A percentile compares a stretch with the other conserved stretches of the same genome.
Conservation (phyloP, 2,329 filamentous ascomycete genomes). For the Fusarium sarcochroum region DNA sequence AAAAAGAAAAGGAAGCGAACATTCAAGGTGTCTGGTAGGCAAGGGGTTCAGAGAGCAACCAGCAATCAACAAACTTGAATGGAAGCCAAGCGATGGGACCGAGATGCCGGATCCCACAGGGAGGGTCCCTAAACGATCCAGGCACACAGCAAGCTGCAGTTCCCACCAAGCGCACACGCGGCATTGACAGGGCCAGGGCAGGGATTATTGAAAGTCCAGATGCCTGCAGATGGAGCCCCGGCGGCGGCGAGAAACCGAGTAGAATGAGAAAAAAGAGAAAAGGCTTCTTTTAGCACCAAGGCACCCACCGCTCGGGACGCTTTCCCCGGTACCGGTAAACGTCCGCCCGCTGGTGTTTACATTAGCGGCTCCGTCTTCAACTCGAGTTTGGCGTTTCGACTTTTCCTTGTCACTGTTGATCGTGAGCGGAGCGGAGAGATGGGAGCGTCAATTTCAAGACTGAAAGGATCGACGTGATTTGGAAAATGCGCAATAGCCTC, state of each 20-base stretch:
- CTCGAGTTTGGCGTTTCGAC: constrained; percentile 8
- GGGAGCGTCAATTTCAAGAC: not conserved
- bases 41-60: constrained; percentile 9
- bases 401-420: not conserved
- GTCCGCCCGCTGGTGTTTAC: constrained; percentile 29
- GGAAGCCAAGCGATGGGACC: constrained; percentile 34
- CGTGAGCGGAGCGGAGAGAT: constrained; percentile 1
- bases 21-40: not conserved
- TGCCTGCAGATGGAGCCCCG: constrained; percentile 32
- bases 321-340: constrained; percentile 37
- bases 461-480: not conserved
- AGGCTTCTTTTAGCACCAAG: constrained; percentile 13
- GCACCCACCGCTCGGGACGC: constrained; percentile 27
- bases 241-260: constrained; percentile 22
- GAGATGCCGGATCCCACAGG: constrained; percentile 20
- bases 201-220: constrained; percentile 15
- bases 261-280: constrained; percentile 7
- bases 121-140: constrained; percentile 34
- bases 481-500: not conserved
- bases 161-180: constrained; percentile 28
- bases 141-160: constrained; percentile 29
- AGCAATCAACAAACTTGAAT: constrained; percentile 29
- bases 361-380: constrained; percentile 32
- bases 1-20: constrained; percentile 19
- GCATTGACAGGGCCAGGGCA: constrained; percentile 36